A percentile compares a stretch with the other conserved stretches of the same genome.
Conservation (phyloP, 768 basidiomycete genomes). For the Boletus sp. region DNA sequence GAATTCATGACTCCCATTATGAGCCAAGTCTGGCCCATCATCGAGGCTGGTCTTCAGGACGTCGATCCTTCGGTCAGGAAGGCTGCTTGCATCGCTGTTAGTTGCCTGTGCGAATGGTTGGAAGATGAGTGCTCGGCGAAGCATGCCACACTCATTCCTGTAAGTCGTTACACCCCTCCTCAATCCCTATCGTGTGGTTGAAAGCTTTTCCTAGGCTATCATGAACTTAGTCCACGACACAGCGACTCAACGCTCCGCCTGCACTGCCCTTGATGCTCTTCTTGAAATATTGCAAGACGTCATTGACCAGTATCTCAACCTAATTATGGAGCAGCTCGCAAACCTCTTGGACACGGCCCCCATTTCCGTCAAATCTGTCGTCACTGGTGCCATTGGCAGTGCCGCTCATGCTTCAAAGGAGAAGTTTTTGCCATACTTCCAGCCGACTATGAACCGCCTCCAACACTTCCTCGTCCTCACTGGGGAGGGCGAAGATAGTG, state of each 20-base stretch:
- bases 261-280: conserved; percentile 93
- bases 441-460: conserved; percentile 84
- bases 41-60: conserved; percentile 87
- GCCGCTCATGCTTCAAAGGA: conserved; percentile 95
- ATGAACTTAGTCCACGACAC: conserved; percentile 89
- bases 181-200: not conserved
- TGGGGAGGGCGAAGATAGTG: conserved; percentile 87
- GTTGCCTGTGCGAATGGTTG: conserved; percentile 96
- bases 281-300: conserved; percentile 91
- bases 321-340: conserved; percentile 93
- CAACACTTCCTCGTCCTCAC: conserved; percentile 84
- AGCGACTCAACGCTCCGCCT: conserved; percentile 87
- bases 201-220: conserved; percentile 57
- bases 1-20: conserved; percentile 97
- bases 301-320: conserved; percentile 86
- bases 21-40: conserved; percentile 88
- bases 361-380: conserved; percentile 86
- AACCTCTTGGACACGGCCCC: conserved; percentile 85
- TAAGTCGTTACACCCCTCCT: conserved; percentile 34
- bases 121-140: conserved; percentile 87
- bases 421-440: conserved; percentile 92
- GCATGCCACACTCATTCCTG: conserved; percentile 84
- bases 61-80: conserved; percentile 83
- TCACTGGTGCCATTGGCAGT: conserved; percentile 96
- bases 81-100: conserved; percentile 93